Base-by-base conservation (phyloP, 257 asterid species). In the Solanum acaule region DNA sequence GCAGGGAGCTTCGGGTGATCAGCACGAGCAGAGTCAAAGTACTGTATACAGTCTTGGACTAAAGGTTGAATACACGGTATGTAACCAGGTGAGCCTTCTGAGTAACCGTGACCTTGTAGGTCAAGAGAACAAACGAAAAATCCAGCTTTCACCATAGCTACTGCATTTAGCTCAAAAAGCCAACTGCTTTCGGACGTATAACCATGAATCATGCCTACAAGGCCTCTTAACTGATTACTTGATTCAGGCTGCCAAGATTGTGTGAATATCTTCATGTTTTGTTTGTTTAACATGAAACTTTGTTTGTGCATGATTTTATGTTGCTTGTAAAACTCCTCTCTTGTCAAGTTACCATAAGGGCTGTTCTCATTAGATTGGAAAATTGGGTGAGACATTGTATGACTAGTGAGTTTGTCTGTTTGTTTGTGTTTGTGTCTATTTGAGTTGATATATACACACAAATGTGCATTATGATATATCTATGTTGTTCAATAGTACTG, bases 161-260 rank as follows among this genome's bases (percentile, higher is more conserved):
- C 94, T 3, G 98, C 95, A 85, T 93, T 95, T 6, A 96, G 93
- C 89, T 96, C 98, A 22, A 87, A 93, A 29, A 94, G 92, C 98
- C 99, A 95, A 75, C 98, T 90, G 73, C 98, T 95, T 87, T 96
- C 98, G 1, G 93, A 90, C 84, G 93, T 93, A 93, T 94, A 96
- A 86, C 99, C 98, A 67, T 96, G 99, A 86, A 96, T 89, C 98
- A 95, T 95, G 89, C 91, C 96, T 1, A 96, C 91, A 23, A 95
- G 44, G n/a, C 95, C 99, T 86, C 88, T 89, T 2, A 75, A 90
- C 23, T 44, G 71, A 35, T 20, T 11, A 56, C 31, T 15, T 2
- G 93, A 23, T 20, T 85, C 82, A 0, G 94, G 96, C 89, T 93
- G 94, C 98, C 98, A 95, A 7, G 98, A 87, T 86, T 94, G 99